Evolutionary conservation across 1,139 yeast species (phyloP).

Genomic region (Debaryomyces nepalensis): DNA sequence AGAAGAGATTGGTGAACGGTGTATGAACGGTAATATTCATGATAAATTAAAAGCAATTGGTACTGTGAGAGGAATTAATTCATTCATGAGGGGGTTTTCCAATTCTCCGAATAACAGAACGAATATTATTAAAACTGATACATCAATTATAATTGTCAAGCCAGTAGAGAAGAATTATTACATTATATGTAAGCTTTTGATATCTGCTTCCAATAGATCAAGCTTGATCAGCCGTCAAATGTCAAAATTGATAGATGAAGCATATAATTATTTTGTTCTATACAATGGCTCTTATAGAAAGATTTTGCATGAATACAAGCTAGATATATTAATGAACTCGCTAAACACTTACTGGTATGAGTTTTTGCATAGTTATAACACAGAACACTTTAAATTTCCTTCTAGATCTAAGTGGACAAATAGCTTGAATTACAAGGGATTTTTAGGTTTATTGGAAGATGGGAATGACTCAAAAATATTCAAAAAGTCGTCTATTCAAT

Average conservation of each 20-base stretch:
- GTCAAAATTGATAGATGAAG: slow-evolving; percentile 26
- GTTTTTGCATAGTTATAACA: slow-evolving; percentile 34
- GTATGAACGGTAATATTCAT: slow-evolving; percentile 9
- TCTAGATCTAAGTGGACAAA: slow-evolving; percentile 43
- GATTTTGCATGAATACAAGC: slow-evolving; percentile 24
- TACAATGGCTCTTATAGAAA: slow-evolving; percentile 31
- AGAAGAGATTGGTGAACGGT: slow-evolving; percentile 7
- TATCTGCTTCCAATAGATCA: slow-evolving; percentile 23
- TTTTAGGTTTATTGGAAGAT: slow-evolving; percentile 36
- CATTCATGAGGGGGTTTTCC: slow-evolving; percentile 29
- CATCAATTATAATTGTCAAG: slow-evolving; percentile 33
- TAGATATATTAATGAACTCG: slow-evolving; percentile 22
- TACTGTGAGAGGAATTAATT: slow-evolving; percentile 42
- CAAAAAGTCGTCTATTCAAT: slow-evolving; percentile 37
- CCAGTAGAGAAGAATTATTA: slow-evolving; percentile 33
- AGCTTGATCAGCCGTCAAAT: slow-evolving; percentile 35
- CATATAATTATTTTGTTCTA: slow-evolving; percentile 33
- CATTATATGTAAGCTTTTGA: slow-evolving; percentile 34
- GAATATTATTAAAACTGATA: slow-evolving; percentile 31
- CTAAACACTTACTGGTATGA: slow-evolving; percentile 37
- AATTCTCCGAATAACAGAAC: slow-evolving; percentile 17
- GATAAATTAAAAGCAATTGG: slow-evolving; percentile 40
- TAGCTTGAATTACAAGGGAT: slow-evolving; percentile 40
- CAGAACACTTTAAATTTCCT: slow-evolving; percentile 28
- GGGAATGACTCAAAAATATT: slow-evolving; percentile 18